Conservation (phyloP, 257 asterid species). For the Asclepias syriaca region DNA sequence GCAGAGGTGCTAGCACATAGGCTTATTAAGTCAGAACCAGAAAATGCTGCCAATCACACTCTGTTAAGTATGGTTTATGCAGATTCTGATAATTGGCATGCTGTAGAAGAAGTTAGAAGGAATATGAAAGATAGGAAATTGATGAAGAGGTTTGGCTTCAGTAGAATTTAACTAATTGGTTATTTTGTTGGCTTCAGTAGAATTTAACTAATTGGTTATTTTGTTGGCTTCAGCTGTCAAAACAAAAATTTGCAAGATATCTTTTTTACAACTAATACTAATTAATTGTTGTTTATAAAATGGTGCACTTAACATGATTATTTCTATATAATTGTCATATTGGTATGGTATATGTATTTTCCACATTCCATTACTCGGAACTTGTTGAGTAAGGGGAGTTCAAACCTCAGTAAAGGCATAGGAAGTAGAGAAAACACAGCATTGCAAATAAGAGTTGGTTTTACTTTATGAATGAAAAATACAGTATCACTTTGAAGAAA, state of each 20-base stretch:
- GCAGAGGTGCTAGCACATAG: slow-evolving; percentile 41
- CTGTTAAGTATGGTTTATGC: slow-evolving; percentile 54
- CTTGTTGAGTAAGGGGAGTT: not conserved
- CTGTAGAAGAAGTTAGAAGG: slow-evolving; percentile 51
- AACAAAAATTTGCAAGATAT: no score
- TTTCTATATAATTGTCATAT: not conserved
- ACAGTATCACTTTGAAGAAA: not conserved
- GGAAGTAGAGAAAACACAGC: not conserved
- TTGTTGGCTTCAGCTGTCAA: not conserved
- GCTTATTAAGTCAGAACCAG: slow-evolving; percentile 59
- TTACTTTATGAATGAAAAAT: not conserved
- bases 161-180: slow-evolving; percentile 31
- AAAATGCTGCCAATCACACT: slow-evolving; percentile 54
- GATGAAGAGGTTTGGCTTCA: slow-evolving; percentile 41
- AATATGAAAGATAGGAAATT: slow-evolving; percentile 35
- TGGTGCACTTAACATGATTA: not conserved
- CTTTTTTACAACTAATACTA: no score
- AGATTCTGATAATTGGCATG: slow-evolving; percentile 58
- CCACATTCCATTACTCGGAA: not conserved
- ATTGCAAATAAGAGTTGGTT: not conserved
- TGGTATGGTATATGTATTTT: not conserved
- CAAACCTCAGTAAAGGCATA: not conserved
- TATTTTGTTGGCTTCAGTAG: slow-evolving; percentile 28
- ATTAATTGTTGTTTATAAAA: no score
- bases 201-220: slow-evolving; percentile 18